Evolutionary conservation across 169 alveolate genomes (phyloP).

Genomic region (Plasmodium yoelii): DNA sequence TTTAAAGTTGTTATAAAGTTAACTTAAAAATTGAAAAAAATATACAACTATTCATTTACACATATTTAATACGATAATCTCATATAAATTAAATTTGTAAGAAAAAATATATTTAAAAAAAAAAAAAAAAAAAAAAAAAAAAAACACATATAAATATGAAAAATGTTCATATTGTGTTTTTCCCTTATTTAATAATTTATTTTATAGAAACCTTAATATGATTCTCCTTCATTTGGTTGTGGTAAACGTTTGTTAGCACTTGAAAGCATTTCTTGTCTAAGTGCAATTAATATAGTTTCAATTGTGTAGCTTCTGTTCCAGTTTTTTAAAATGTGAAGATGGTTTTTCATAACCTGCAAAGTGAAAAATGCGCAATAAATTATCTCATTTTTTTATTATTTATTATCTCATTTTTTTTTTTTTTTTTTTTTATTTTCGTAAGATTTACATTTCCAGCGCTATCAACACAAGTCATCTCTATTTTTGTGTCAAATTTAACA

Average conservation of each 20-base stretch:
- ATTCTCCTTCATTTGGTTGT: conserved; percentile 98
- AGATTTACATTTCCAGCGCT: conserved; percentile 90
- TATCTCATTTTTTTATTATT: no score
- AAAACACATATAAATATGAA: no score
- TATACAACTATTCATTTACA: no score
- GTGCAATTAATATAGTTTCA: conserved; percentile 92
- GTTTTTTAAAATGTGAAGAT: conserved; percentile 89
- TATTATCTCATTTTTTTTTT: no score
- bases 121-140: no score
- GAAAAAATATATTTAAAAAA: no score
- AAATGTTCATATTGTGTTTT: not conserved
- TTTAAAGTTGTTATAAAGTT: no score
- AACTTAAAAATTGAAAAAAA: no score
- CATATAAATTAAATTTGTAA: no score
- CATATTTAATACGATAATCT: no score
- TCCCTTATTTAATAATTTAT: not conserved
- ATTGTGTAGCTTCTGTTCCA: conserved; percentile 94
- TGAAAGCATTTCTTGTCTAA: conserved; percentile 94
- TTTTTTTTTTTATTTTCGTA: no score
- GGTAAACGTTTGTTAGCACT: conserved; percentile 91
- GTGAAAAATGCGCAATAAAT: no score
- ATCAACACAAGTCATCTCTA: conserved; percentile 94
- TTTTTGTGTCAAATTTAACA: conserved; percentile 93
- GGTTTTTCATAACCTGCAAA: conserved; percentile 82
- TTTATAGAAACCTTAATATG: conserved; percentile 76